Evolutionary conservation across 2,329 filamentous ascomycete species (phyloP).

Genomic region (Aspergillus ustus): DNA sequence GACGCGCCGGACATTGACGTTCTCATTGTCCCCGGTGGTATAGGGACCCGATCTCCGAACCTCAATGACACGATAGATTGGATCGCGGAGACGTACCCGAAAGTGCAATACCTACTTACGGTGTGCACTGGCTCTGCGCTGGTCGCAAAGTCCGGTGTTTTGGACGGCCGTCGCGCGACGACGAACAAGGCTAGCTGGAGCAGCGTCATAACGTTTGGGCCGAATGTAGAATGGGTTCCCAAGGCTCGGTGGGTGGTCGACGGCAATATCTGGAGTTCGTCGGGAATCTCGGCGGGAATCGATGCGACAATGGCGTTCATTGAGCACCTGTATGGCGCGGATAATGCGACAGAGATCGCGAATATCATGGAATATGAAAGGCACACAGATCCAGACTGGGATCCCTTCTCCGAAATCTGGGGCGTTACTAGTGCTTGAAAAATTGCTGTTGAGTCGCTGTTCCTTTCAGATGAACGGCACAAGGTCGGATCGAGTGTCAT

Average conservation of each 20-base stretch:
- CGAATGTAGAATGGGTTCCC: slow-evolving; percentile 63
- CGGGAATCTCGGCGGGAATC: slow-evolving; percentile 67
- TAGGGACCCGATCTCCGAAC: neutral
- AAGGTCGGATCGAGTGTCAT: neutral
- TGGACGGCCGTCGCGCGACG: slow-evolving; percentile 66
- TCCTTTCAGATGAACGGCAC: neutral
- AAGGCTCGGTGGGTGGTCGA: slow-evolving; percentile 68
- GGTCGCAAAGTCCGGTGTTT: slow-evolving; percentile 10
- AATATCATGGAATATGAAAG: slow-evolving; percentile 63
- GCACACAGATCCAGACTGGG: slow-evolving; percentile 53
- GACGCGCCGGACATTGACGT: slow-evolving; percentile 3
- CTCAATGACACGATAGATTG: neutral
- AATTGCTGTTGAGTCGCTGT: neutral
- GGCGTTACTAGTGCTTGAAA: neutral
- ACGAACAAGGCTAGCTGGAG: slow-evolving; percentile 67
- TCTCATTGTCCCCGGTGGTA: slow-evolving; percentile 8
- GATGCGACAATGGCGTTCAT: slow-evolving; percentile 66
- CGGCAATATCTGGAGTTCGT: slow-evolving; percentile 69
- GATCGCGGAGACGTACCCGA: slow-evolving; percentile 3
- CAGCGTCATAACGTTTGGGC: slow-evolving; percentile 51
- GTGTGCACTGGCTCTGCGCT: slow-evolving; percentile 10
- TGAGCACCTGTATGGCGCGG: slow-evolving; percentile 57
- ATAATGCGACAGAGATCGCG: slow-evolving; percentile 55
- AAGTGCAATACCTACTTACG: slow-evolving; percentile 2
- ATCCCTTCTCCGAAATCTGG: slow-evolving; percentile 58